Evolutionary conservation across 2,329 filamentous ascomycete species (phyloP), one percentile per base, ranked within the genome.

Genomic region (Aureobasidium zeae): DNA sequence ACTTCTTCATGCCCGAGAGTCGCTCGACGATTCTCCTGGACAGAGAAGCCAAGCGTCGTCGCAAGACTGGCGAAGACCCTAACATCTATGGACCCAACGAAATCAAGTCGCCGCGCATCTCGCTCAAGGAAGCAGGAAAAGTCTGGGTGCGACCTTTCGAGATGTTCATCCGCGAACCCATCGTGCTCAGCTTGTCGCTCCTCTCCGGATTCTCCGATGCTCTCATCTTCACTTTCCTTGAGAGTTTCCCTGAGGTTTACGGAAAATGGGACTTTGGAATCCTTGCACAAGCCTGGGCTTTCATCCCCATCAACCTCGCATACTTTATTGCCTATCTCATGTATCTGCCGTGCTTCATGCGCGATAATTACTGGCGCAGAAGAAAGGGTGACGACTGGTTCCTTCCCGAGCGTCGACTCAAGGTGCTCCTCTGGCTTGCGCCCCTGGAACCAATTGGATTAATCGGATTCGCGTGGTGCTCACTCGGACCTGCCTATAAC

Each of bases 11-110:
- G 2, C 84, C 84, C 1, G 86, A 91, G 61, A 91, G 86, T 0
- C 73, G 85, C 41, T 74, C 77, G 60, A 82, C 80, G 22, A 73
- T 85, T 38, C 77, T 98, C 29, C 95, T 89, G 6, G 76, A 81
- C 59, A 83, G 82, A 52, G 89, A 98, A 67, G 94, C 83, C 38
- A 82, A 80, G 35, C 1, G 86, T 81, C 4, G 74, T 87, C 48
- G 66, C 65, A 15, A 36, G 22, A 33, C 25, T 2, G 76, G 76
- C 21, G 62, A 72, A 50, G 65, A 47, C 16, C 31, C 51, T 36
- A 77, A 83, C 51, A 59, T 86, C 50, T 85, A 76, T 53, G 84
- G 85, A 1, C 83, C 82, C 0, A 77, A 83, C 48, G 85, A 91
- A 62, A 70, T 86, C 9, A 64, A 61, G 45, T 57, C 60, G 24